These are phyloP conservation scores for Colletotrichum chrysophilum DNA, from an alignment of 2,329 filamentous ascomycete species.

Conservation along the genomic window DNA sequence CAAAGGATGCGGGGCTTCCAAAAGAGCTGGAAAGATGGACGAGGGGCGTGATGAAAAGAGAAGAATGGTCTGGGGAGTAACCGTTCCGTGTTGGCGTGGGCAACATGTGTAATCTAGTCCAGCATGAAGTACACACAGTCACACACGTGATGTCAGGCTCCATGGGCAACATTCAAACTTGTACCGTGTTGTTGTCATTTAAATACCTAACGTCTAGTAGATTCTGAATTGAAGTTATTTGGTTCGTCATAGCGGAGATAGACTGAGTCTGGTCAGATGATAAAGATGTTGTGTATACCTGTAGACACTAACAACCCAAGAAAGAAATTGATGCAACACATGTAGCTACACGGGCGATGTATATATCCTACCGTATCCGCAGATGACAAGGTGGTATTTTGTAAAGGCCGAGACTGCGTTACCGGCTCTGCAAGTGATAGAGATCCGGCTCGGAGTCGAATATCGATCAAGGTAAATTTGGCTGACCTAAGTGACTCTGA, in stretches of 20 bases:
- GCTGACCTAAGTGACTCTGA: neutral
- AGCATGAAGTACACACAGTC: neutral
- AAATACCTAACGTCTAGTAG: neutral
- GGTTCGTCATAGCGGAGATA: neutral
- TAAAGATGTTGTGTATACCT: neutral
- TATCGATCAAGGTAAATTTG: neutral
- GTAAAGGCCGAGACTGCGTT: too few relatives aligned
- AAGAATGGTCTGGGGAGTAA: conserved; percentile 27
- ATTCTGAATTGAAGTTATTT: neutral
- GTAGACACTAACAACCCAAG: neutral
- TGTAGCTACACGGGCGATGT: too few relatives aligned
- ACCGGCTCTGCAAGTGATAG: too few relatives aligned
- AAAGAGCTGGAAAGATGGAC: conserved; percentile 39
- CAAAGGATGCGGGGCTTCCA: conserved; percentile 36
- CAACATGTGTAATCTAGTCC: neutral
- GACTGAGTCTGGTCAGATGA: neutral
- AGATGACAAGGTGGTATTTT: too few relatives aligned
- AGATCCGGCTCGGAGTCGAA: neutral
- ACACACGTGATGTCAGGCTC: neutral
- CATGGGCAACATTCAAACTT: neutral
- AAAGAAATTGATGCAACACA: neutral
- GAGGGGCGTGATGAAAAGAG: conserved; percentile 32
- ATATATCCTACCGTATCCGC: too few relatives aligned
- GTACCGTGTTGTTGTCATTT: neutral
- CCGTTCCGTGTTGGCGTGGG: neutral